Evolutionary conservation across 352 stramenopile genomes (phyloP), one percentile per base, ranked within the genome.

Genomic region (Elongisporangium prolatum): DNA sequence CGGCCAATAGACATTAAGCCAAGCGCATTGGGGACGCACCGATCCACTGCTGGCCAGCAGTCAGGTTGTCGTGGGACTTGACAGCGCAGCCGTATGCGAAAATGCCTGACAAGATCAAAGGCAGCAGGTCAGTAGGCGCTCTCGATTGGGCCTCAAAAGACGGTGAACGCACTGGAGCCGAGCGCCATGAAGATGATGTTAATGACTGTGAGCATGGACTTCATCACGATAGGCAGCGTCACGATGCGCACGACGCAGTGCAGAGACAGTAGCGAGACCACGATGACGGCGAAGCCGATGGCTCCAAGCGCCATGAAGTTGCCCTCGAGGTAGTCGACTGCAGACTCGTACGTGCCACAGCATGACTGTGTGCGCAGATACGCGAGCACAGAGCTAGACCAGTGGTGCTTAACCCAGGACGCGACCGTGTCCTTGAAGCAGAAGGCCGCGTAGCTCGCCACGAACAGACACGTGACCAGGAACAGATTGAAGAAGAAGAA

Each of bases 211-310:
- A 93, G 68, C 70, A 95, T 79, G 61, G 73, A 87, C 61, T 87
- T 87, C 83, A 95, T 93, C 56, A 95, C 76, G 65, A 93, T 90
- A 7, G 85, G 85, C 37, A 95, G 77, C n/a, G 81, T 91, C 38
- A 91, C 80, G 63, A 95, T 92, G 63, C 82, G 80, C 21, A 95
- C 63, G 47, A 91, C 77, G 64, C 80, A 95, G 68, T 89, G 89
- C 68, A 92, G 80, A 21, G 82, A 69, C 1, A 64, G 52, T 18
- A 95, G 38, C 40, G 85, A 67, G 16, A 89, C 61, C 20, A 65
- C 60, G 37, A 89, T 69, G 55, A 71, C 79, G 21, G 63, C 65
- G 2, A 75, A 63, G 53, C 75, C 81, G 13, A 92, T 57, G 0
- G 52, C 63, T 4, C 85, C 83, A 1, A 93, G 63, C 18, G 75